Percentiles rank a stretch among this genome's conserved stretches.
phyloP scores from a whole-genome alignment of 2,329 filamentous ascomycete genomes.

The Venturia aucupariae region DNA sequence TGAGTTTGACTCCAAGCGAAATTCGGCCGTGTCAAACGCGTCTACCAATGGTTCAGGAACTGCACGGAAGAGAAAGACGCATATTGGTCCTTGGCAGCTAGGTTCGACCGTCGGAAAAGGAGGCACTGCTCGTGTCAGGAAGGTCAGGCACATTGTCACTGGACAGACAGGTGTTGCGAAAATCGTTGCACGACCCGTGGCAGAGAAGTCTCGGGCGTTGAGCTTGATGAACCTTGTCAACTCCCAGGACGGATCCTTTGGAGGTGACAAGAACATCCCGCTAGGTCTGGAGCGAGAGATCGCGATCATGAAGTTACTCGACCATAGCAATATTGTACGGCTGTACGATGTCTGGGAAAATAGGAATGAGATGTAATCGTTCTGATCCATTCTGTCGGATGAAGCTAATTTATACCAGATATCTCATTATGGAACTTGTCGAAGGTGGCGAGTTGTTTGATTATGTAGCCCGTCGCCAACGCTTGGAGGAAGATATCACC shows the following conservation, averaged over 20 bases:
- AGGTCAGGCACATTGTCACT: conserved; percentile 71
- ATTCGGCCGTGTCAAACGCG: conserved; percentile 22
- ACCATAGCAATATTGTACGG: conserved; percentile 90
- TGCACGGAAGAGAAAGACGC: conserved; percentile 51
- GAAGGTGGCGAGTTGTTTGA: conserved; percentile 78
- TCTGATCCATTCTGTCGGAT: background rate
- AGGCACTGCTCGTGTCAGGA: conserved; percentile 76
- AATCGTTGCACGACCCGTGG: conserved; percentile 76
- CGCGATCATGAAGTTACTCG: conserved; percentile 90
- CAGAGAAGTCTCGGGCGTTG: conserved; percentile 71
- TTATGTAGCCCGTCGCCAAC: conserved; percentile 66
- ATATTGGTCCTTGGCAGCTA: conserved; percentile 89
- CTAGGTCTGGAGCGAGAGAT: conserved; percentile 90
- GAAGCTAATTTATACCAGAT: conserved; percentile 45
- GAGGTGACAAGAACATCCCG: conserved; percentile 62
- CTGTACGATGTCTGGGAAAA: conserved; percentile 98
- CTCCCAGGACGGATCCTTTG: conserved; percentile 48
- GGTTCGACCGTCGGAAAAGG: conserved; percentile 84
- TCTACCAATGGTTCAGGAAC: conserved; percentile 23
- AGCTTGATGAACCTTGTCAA: conserved; percentile 77
- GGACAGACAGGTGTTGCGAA: conserved; percentile 84
- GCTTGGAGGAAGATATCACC: conserved; percentile 69
- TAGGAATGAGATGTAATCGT: conserved; percentile 74
- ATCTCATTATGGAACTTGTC: conserved; percentile 89
- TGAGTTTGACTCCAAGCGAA: conserved; percentile 9